Percentiles rank a stretch among this genome's conserved stretches.
These are phyloP conservation scores for Medicago arabica DNA, from an alignment of 306 rosid species.

Conservation along the genomic window DNA sequence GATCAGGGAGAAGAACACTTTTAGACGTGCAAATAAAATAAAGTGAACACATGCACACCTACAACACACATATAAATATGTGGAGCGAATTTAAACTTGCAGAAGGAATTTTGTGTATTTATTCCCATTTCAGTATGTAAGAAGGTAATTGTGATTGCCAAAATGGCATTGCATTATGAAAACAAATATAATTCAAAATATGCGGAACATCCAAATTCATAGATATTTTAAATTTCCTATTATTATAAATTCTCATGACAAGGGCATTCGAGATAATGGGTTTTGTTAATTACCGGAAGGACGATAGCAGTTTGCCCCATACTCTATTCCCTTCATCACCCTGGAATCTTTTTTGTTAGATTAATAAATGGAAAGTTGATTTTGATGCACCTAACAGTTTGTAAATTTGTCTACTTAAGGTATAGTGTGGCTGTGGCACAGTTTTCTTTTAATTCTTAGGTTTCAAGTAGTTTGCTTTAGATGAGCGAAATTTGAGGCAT, in stretches of 20 bases:
- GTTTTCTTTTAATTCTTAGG: slow-evolving; percentile 7
- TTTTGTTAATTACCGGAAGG: background rate
- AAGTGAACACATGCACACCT: background rate
- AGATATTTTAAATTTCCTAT: slow-evolving; percentile 9
- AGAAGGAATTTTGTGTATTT: background rate
- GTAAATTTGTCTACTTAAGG: slow-evolving; percentile 22
- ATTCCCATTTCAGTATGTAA: slow-evolving; percentile 6
- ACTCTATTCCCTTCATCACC: slow-evolving; percentile 1
- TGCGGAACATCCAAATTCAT: background rate
- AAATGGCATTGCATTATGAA: background rate
- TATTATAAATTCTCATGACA: slow-evolving; percentile 7
- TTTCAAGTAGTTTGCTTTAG: slow-evolving; percentile 32
- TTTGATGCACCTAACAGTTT: slow-evolving; percentile 9
- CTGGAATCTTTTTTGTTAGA: slow-evolving; percentile 29
- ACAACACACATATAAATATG: background rate
- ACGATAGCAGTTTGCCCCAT: slow-evolving; percentile 21
- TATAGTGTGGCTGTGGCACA: background rate
- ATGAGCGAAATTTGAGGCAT: background rate
- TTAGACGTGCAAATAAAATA: slow-evolving; percentile 29
- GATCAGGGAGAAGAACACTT: background rate
- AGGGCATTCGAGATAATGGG: slow-evolving; percentile 18
- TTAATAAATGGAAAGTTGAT: slow-evolving; percentile 9
- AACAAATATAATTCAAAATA: slow-evolving; percentile 16
- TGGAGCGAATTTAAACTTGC: background rate
- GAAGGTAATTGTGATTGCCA: slow-evolving; percentile 16